Base-by-base conservation (phyloP, 768 basidiomycete genomes). In the Termitomyces sp. region DNA sequence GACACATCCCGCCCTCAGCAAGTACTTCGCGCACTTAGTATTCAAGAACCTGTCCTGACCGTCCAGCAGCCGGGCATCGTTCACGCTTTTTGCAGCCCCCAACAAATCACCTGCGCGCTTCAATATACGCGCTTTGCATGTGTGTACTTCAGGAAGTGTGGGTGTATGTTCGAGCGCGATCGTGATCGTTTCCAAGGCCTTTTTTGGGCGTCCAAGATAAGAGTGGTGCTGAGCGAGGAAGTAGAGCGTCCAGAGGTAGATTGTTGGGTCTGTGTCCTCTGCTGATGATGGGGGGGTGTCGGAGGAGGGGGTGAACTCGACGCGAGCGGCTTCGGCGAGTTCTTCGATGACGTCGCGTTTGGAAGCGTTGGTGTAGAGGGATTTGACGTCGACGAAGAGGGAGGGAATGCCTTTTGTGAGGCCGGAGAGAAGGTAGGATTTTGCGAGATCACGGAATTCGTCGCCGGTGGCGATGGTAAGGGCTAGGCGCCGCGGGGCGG, bases 31-130 rank as follows among this genome's bases (percentile, higher is more conserved):
- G 52, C 84, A 82, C 72, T 98, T 98, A 40, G 92, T 92, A 73
- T 99, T 98, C 68, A 99, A 72, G 75, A 94, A 97, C 49, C 97
- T 80, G 71, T 99, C 97, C 74, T 98, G 97, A 0, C 92, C 88
- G 71, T 99, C 97, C 53, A 99, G 76, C 29, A 82, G 69, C 48
- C 94, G 79, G 3, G 97, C 95, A 15, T 92, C 88, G 66, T 96
- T 89, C 73, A 95, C 81, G 40, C 81, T 81, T 6, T 76, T 74
- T 0, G 93, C 91, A 0, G 95, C 97, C 0, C 86, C 89, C 31
- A 81, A 73, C 0, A 81, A 76, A 66, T 98, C 94, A 0, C 96
- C 95, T 0, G 87, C 82, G 12, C 95, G 86, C 70, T 98, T 98
- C 46, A 96, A 77, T 14, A 91, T 83, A 4, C 92, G 89, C 0